These are phyloP conservation scores for Lentinula detonsa DNA, from an alignment of 768 basidiomycete genomes.

Conservation along the genomic window DNA sequence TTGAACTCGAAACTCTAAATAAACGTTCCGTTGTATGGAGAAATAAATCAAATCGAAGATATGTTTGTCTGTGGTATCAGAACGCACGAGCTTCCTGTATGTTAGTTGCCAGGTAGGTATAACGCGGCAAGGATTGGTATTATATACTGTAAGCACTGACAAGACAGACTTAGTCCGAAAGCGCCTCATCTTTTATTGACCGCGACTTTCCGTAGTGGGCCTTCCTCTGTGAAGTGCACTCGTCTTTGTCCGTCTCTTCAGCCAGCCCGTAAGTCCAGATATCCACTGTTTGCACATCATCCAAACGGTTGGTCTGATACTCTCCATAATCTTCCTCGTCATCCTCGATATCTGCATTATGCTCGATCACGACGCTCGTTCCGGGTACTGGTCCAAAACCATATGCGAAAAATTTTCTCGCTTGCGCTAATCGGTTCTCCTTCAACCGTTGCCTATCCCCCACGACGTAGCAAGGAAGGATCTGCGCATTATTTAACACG, in stretches of 20 bases:
- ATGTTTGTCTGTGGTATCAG: background rate
- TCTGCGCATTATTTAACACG: slow-evolving; percentile 6
- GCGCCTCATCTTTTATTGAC: background rate
- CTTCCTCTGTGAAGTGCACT: slow-evolving; percentile 3
- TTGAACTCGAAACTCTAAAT: slow-evolving; percentile 2
- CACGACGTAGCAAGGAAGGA: slow-evolving; percentile 8
- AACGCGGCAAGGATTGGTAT: background rate
- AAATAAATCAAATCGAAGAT: too few species aligned
- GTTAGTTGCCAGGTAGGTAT: background rate
- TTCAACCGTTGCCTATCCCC: slow-evolving; percentile 6
- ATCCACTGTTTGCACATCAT: slow-evolving; percentile 2
- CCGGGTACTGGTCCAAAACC: slow-evolving; percentile 7
- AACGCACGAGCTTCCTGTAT: background rate
- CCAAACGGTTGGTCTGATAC: slow-evolving; percentile 5
- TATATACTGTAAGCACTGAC: background rate
- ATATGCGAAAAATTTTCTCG: slow-evolving; percentile 7
- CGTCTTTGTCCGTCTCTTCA: slow-evolving; percentile 4
- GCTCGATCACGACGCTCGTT: slow-evolving; percentile 3
- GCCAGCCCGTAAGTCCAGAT: slow-evolving; percentile 1
- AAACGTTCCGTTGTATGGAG: too few species aligned
- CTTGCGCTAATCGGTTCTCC: slow-evolving; percentile 6
- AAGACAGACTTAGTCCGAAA: background rate
- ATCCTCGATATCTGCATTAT: slow-evolving; percentile 8
- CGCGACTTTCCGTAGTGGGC: background rate
- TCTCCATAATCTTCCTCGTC: slow-evolving; percentile 10